Percentiles rank a stretch among this genome's conserved stretches.
Conservation (phyloP, 441 rosid genomes). For the Erysimum pusillum region DNA sequence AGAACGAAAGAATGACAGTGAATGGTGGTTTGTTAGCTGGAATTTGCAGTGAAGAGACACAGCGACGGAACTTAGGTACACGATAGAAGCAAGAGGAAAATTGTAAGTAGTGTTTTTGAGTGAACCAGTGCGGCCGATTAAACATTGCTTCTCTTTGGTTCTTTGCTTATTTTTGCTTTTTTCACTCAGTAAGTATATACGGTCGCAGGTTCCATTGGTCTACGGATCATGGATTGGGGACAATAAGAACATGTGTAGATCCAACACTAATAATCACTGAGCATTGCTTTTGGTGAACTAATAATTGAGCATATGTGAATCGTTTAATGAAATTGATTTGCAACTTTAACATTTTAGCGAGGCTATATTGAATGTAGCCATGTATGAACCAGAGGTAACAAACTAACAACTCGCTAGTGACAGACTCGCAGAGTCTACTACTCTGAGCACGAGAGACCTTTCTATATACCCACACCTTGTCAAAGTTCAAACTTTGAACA, state of each 20-base stretch:
- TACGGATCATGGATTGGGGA: neutral
- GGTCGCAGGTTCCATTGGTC: constrained; percentile 5
- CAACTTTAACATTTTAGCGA: neutral
- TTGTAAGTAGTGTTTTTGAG: constrained; percentile 40
- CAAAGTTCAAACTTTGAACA: neutral
- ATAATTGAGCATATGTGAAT: neutral
- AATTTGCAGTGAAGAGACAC: constrained; percentile 15
- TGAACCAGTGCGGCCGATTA: constrained; percentile 28
- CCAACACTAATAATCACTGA: constrained; percentile 10
- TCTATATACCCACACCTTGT: neutral
- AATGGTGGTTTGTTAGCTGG: constrained; percentile 9
- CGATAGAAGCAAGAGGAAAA: constrained; percentile 17
- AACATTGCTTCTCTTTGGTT: constrained; percentile 23
- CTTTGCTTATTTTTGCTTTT: neutral
- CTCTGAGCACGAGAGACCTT: neutral
- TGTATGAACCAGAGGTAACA: too few species aligned
- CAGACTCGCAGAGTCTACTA: neutral
- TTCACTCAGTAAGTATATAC: neutral
- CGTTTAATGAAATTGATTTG: too few species aligned
- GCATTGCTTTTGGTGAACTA: constrained; percentile 26
- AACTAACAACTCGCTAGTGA: too few species aligned
- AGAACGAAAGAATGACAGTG: constrained; percentile 13
- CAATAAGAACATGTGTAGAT: constrained; percentile 33
- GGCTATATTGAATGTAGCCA: neutral
- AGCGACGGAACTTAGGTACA: constrained; percentile 28